Conservation (phyloP, 306 rosid species). For the Astragalus membranaceus region DNA sequence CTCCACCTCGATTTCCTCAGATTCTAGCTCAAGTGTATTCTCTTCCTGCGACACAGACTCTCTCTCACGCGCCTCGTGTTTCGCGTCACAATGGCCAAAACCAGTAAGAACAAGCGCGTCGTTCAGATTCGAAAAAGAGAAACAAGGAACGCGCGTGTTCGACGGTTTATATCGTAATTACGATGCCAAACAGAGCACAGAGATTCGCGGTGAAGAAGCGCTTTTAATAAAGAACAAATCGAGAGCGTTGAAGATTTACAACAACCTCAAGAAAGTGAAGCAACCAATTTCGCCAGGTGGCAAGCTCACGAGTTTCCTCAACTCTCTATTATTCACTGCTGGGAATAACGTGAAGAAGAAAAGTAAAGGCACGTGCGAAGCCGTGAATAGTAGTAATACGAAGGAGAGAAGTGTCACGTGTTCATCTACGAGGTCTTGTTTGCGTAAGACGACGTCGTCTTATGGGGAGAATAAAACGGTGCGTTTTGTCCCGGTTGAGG, state of each 20-base stretch:
- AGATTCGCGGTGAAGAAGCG: conserved; percentile 19
- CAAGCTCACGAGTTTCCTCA: conserved; percentile 56
- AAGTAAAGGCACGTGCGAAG: background rate
- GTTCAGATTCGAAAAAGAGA: conserved; percentile 23
- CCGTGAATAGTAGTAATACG: background rate
- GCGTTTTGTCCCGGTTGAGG: background rate
- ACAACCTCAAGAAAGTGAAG: conserved; percentile 74
- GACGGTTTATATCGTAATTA: conserved; percentile 15
- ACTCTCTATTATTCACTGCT: conserved; percentile 54
- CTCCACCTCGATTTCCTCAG: conserved; percentile 78
- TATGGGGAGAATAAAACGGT: conserved; percentile 33
- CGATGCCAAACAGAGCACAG: background rate
- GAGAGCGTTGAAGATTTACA: conserved; percentile 69
- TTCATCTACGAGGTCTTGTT: conserved; percentile 71
- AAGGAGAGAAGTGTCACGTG: conserved; percentile 32
- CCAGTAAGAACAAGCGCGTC: conserved; percentile 34
- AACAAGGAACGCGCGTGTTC: conserved; percentile 18
- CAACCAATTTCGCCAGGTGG: conserved; percentile 93
- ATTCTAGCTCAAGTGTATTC: conserved; percentile 72
- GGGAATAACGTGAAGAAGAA: conserved; percentile 20
- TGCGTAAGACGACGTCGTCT: conserved; percentile 52
- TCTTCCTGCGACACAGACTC: conserved; percentile 89
- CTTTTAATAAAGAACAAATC: conserved; percentile 53
- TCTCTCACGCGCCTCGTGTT: conserved; percentile 36
- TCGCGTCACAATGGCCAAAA: conserved; percentile 41